Percentiles rank a stretch among this genome's conserved stretches.
Evolutionary conservation across 768 basidiomycete genomes (phyloP).

Genomic region (Omphalotus guepiniiformis): DNA sequence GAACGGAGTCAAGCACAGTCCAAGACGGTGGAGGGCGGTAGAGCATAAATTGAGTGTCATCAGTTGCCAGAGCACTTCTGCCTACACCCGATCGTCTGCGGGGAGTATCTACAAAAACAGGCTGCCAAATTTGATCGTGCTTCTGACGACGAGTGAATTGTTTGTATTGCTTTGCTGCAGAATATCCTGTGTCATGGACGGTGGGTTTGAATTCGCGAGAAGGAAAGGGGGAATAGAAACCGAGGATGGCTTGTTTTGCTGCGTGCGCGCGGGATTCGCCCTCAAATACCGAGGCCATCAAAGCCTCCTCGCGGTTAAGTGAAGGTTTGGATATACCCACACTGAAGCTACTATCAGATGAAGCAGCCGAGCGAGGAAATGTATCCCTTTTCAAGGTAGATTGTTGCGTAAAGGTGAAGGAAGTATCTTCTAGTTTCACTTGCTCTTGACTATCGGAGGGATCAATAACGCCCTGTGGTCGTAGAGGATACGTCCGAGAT

Average conservation of each 20-base stretch:
- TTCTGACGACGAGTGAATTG: no score
- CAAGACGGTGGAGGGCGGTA: slow-evolving; percentile 4
- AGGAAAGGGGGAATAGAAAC: slow-evolving; percentile 1
- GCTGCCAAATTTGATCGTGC: no score
- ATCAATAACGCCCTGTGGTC: no score
- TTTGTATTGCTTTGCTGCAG: not conserved
- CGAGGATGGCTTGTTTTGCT: not conserved
- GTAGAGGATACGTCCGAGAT: not conserved
- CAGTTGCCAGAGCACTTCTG: no score
- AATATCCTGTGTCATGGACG: not conserved
- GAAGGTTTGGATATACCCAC: not conserved
- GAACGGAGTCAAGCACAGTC: not conserved
- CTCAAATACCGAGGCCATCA: not conserved
- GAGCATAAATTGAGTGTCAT: slow-evolving; percentile 2
- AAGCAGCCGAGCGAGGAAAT: not conserved
- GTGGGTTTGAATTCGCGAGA: no score
- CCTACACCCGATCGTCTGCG: no score
- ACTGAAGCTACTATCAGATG: not conserved
- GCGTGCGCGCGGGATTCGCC: not conserved
- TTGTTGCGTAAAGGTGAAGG: not conserved
- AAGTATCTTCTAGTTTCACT: not conserved
- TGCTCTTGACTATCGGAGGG: not conserved
- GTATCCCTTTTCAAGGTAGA: not conserved
- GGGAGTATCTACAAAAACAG: no score
- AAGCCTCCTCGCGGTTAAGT: not conserved